Conservation (phyloP, 306 rosid genomes). For the Amphicarpaea edgeworthii region DNA sequence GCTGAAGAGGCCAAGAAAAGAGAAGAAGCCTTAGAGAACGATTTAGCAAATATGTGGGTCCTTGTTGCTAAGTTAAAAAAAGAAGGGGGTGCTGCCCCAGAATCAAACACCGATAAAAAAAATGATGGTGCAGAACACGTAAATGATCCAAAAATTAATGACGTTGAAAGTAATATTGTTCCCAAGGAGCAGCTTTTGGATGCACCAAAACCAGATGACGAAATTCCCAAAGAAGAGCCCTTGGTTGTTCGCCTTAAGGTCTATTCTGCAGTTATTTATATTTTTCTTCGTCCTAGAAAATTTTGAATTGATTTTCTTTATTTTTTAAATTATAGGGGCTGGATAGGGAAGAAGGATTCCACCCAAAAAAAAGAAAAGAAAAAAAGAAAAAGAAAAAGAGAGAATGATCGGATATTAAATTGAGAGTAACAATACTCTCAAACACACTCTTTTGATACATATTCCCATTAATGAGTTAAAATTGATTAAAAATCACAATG, state of each 20-base stretch:
- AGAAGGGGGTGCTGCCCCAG: conserved; percentile 77
- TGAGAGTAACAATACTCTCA: too few species aligned
- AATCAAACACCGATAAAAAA: conserved; percentile 64
- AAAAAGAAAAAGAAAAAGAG: too few species aligned
- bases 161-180: conserved; percentile 46
- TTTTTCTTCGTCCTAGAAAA: conserved; percentile 8
- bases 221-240: conserved; percentile 73
- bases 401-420: too few species aligned
- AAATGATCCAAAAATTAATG: conserved; percentile 53
- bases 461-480: too few species aligned
- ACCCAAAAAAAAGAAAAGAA: too few species aligned
- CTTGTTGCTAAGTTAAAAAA: conserved; percentile 98
- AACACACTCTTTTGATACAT: too few species aligned
- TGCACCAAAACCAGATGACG: conserved; percentile 62
- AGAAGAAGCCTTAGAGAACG: conserved; percentile 96
- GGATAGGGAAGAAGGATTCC: background rate
- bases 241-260: conserved; percentile 97
- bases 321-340: background rate
- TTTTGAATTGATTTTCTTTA: conserved; percentile 27
- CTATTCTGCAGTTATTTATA: background rate
- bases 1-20: conserved; percentile 90
- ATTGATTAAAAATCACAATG: too few species aligned
- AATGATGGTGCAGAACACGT: conserved; percentile 55
- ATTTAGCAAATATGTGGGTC: conserved; percentile 99
- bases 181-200: conserved; percentile 63